Evolutionary conservation across 2,329 filamentous ascomycete genomes (phyloP).

Genomic region (Volutella citrinella): DNA sequence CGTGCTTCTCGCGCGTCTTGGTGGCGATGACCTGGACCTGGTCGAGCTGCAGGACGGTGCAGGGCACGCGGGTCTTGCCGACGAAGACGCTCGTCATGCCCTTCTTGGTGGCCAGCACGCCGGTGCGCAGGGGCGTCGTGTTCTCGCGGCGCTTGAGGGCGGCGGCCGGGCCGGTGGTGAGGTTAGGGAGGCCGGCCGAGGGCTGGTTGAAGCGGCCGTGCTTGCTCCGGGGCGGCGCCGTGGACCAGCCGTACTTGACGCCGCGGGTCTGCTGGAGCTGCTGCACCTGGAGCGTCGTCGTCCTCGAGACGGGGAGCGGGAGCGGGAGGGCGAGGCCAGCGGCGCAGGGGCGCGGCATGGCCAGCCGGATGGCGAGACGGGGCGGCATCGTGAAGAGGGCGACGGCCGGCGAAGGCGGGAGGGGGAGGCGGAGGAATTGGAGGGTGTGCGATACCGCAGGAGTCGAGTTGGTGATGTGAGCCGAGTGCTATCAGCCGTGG

Average conservation of each 20-base stretch:
- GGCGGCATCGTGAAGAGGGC: constrained; percentile 37
- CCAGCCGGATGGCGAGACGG: constrained; percentile 43
- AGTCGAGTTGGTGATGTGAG: no score
- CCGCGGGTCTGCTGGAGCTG: constrained; percentile 44
- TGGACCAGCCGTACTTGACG: constrained; percentile 61
- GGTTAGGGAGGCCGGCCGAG: constrained; percentile 52
- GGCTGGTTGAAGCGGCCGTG: constrained; percentile 60
- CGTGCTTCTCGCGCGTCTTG: constrained; percentile 77
- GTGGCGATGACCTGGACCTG: constrained; percentile 83
- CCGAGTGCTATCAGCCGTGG: no score
- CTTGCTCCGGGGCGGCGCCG: constrained; percentile 48
- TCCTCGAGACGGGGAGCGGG: constrained; percentile 46
- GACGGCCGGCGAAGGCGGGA: constrained; percentile 16
- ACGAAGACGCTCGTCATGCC: constrained; percentile 94
- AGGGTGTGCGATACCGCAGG: neutral
- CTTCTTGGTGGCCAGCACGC: constrained; percentile 84
- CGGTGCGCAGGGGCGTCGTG: constrained; percentile 67
- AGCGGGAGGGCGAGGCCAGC: constrained; percentile 32
- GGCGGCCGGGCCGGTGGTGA: constrained; percentile 57
- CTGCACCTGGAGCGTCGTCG: no score
- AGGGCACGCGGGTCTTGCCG: constrained; percentile 72
- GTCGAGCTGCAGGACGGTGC: constrained; percentile 92
- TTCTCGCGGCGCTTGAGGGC: constrained; percentile 57
- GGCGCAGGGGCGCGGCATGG: constrained; percentile 36
- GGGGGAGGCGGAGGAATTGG: neutral